Base-by-base conservation (phyloP, 2,329 filamentous ascomycete species). In the Verticillium klebahnii region DNA sequence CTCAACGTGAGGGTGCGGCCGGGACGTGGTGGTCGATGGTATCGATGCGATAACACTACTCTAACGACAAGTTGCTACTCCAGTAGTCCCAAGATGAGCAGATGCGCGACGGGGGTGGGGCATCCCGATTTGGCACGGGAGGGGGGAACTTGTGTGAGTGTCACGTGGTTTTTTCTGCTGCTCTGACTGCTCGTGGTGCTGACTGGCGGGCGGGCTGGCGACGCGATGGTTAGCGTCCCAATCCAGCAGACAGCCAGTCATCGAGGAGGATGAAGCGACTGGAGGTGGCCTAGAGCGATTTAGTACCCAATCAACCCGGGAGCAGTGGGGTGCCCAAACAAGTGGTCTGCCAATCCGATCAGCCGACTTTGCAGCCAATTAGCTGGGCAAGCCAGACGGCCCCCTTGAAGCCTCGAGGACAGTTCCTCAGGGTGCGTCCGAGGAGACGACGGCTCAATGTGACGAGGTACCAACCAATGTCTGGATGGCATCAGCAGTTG, bases 51-150 rank as follows among this genome's bases (percentile, higher is more conserved):
- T 31, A 56, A 29, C 29, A 32, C 15, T 31, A 17, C 29, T 29
- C 40, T 59, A 45, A 50, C 61, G 61, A 63, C 63, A 32, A 59
- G 56, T 32, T 63, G 57, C 57, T 62, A 57, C 57, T 45, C 58
- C 63, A 56, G 52, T 40, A 63, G 61, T 45, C 63, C 63, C 60
- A 61, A 64, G 59, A 61, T 62, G 52, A 64, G 63, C 59, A 61
- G 63, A 61, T 59, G 63, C 63, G 63, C 61, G 56, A 61, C 58
- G 60, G 61, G 50, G 63, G 63, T 61, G 58, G 63, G 61, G 63
- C 61, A 54, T 52, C 58, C 61, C 58, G 56, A 59, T 57, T 62
- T 40, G 54, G 40, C 40, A 56, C 54, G 62, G 52, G 57, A 23
- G 37, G 52, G 36, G 23, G 55, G 37, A 23, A 32, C 19, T 54